Conservation (phyloP, 805 yeast species). For the Myxozyma neglecta region DNA sequence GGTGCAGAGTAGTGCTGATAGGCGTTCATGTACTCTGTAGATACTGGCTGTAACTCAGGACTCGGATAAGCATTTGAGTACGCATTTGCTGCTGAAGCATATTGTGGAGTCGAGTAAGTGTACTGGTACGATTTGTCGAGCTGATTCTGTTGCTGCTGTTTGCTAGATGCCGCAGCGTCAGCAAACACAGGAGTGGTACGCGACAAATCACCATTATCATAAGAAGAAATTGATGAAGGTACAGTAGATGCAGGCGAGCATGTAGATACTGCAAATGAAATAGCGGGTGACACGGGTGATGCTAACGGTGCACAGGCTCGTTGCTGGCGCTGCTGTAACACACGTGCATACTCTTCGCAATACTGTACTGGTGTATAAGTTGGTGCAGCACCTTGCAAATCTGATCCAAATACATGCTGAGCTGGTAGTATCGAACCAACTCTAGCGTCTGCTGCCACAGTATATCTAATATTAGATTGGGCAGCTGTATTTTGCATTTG, state of each 20-base stretch:
- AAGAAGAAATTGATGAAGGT: not conserved
- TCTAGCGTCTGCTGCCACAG: not conserved
- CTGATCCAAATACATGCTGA: not conserved
- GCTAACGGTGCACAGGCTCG: not conserved
- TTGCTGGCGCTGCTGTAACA: not conserved
- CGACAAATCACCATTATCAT: not conserved
- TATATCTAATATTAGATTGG: too few species aligned
- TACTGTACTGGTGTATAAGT: not conserved
- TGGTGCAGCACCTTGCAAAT: not conserved
- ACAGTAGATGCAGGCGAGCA: not conserved
- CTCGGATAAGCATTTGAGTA: not conserved
- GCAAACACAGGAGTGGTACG: not conserved
- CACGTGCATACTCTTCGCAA: not conserved
- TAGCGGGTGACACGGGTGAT: not conserved
- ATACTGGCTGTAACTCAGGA: not conserved
- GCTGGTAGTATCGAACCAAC: not conserved
- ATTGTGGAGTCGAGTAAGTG: not conserved
- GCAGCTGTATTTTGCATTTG: too few species aligned
- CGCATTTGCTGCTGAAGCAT: not conserved
- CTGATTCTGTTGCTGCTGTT: not conserved
- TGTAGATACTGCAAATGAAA: not conserved
- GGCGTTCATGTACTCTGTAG: not conserved
- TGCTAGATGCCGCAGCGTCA: not conserved
- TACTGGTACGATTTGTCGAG: not conserved
- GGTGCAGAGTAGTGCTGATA: slow-evolving; percentile 8